Evolutionary conservation across 768 basidiomycete species (phyloP), one percentile per base, ranked within the genome.

Genomic region (Brasilioporus rufonigricans): DNA sequence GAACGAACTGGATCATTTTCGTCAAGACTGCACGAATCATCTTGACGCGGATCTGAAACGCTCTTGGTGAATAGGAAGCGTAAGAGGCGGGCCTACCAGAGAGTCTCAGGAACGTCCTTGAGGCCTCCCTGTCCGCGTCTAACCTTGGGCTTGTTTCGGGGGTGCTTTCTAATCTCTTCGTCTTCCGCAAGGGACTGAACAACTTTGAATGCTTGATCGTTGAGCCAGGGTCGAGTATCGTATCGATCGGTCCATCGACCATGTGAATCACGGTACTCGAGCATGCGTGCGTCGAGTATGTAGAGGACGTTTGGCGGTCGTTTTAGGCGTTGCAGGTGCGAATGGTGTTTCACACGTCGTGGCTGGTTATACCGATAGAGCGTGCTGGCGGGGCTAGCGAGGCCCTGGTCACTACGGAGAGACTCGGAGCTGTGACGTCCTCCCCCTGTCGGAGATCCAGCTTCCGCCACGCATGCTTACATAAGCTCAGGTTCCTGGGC

Each of bases 231-330:
- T 98, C 93, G 24, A 99, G 80, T 18, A 99, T 89, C 0, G 97
- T 97, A 67, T 98, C 95, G 54, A 98, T 85, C 1, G 97, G 97
- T 10, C 95, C 86, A 58, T 96, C 95, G 45, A 98, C 92, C 71
- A 97, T 97, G 78, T n/a, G n/a, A n/a, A n/a, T n/a, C n/a, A n/a
- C n/a, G n/a, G n/a, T 98, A 99, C 70, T 98, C 96, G 55, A 98
- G 83, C 84, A 99, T 95, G 44, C 95, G 86, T 8, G 94, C 96
- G 61, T 99, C 97, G 19, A 99, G 85, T 16, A 95, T 85, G 27
- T 94, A 89, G 11, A 97, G 82, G 19, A 98, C 87, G 61, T 94
- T 93, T 84, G 77, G 5, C 89, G 75, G 61, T 97, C 93, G 55
- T 83, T 83, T 61, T 91, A 87, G 3, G 94, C 92, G 64, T 93